Evolutionary conservation across 1,284 basidiomycete species (phyloP), one percentile per base, ranked within the genome.

Genomic region (Anthracocystis panici-leucophaei): DNA sequence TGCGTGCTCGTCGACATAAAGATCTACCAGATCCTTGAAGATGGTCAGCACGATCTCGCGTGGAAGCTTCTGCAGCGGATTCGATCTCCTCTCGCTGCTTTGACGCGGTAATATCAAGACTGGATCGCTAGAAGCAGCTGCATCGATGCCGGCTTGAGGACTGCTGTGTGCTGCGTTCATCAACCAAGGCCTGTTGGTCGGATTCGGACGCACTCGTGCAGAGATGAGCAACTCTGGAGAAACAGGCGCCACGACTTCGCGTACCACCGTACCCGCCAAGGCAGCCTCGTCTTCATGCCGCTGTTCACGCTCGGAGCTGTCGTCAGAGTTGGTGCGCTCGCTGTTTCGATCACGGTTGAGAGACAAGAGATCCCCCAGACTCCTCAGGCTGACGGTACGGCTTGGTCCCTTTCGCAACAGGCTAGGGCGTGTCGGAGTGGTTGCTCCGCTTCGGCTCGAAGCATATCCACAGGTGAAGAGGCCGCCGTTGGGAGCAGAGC

Each of bases 391-490:
- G 48, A 65, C 56, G 20, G 60, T 67, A 18, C 64, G 67, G 33
- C 53, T 60, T 40, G 61, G 61, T 6, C 53, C 50, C 42, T 68
- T 71, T 42, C 49, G 54, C 46, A 38, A 27, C 10, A 48, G 50
- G 23, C 65, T 50, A 0, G 58, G 35, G 14, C 58, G 57, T 18
- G 56, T 72, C 0, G 74, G 74, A 2, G 74, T 68, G 0, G 58
- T 52, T 2, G 74, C 52, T 1, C 74, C 74, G 51, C 68, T 76
- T 20, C 58, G 65, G 14, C n/a, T 63, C 9, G 61, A 46, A 10
- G 48, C 18, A 54, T 71, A 75, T 10, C 73, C 73, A 35, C 73
- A 75, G 9, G 68, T 72, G 49, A 72, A 76, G 25, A 76, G 65
- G n/a, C 74, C 74, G 38, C 68, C 69, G 31, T 65, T 71, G 4